These are phyloP conservation scores for Ulmus americana DNA, from an alignment of 331 rosid species.

Conservation along the genomic window DNA sequence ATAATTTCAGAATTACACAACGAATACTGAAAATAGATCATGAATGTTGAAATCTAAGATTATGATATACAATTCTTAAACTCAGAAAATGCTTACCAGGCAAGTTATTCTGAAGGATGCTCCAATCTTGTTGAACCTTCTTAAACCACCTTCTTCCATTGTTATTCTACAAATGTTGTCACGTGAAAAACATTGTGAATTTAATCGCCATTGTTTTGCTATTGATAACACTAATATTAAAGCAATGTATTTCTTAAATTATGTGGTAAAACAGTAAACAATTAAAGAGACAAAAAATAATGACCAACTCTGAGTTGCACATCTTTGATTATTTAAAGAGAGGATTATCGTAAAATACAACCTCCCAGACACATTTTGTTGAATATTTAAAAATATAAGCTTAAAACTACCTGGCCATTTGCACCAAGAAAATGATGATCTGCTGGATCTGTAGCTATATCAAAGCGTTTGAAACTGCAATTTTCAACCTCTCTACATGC, in stretches of 20 bases:
- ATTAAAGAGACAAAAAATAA: background rate
- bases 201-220: slow-evolving; percentile 12
- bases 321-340: background rate
- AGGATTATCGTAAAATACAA: background rate
- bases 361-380: background rate
- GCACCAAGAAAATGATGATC: slow-evolving; percentile 82
- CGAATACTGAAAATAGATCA: slow-evolving; percentile 23
- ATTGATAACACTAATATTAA: slow-evolving; percentile 1
- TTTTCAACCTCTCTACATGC: slow-evolving; percentile 37
- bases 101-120: slow-evolving; percentile 86
- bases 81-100: slow-evolving; percentile 49
- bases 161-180: slow-evolving; percentile 43
- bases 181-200: slow-evolving; percentile 7
- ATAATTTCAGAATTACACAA: slow-evolving; percentile 18
- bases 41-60: background rate
- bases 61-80: background rate
- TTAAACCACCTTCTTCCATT: slow-evolving; percentile 75
- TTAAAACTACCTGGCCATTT: slow-evolving; percentile 60
- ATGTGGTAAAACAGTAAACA: background rate
- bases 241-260: background rate
- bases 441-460: slow-evolving; percentile 66
- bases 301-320: background rate
- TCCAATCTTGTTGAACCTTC: slow-evolving; percentile 98
- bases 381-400: background rate
- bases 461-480: slow-evolving; percentile 74